Evolutionary conservation across 2,329 filamentous ascomycete species (phyloP), one percentile per base, ranked within the genome.

Genomic region (Raffaelea arxii): DNA sequence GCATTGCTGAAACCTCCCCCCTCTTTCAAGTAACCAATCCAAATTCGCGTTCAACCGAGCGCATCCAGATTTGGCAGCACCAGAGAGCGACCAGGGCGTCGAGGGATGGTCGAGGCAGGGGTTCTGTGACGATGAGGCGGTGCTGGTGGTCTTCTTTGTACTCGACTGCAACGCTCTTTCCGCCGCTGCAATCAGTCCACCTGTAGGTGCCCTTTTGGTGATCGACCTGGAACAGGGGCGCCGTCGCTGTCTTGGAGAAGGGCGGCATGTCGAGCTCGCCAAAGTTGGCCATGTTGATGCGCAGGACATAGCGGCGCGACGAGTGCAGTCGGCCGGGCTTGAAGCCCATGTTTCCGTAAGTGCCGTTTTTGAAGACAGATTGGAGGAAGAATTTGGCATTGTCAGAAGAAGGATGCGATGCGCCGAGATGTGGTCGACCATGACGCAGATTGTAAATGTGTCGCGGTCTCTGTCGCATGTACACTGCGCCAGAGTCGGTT

Each of bases 31-130:
- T 16, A 9, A 19, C 41, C 32, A 25, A 18, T 32, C 32, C 32
- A n/a, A n/a, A n/a, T n/a, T n/a, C n/a, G n/a, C n/a, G n/a, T n/a
- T n/a, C n/a, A n/a, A 36, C 32, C 32, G 32, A 36, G 14, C 6
- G 7, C 14, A 5, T 18, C 44, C 44, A 46, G 21, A 46, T 24
- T 6, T 27, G 37, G 23, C 44, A 41, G 19, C 44, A 46, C 44
- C 44, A 46, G 18, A 46, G 25, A 6, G 37, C 44, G 14, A 46
- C 44, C 21, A 46, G 44, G 3, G 38, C 37, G 12, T 46, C 44
- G 14, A 22, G 19, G 3, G 7, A 24, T 18, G 23, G 10, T 12
- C 38, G 44, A 6, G 19, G 25, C 27, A 41, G 38, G 4, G 25
- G 6, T 2, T 25, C 21, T 10, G 27, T 46, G 27, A 46, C 32